Evolutionary conservation across 2,329 filamentous ascomycete species (phyloP).

Genomic region (Fusarium sp.): DNA sequence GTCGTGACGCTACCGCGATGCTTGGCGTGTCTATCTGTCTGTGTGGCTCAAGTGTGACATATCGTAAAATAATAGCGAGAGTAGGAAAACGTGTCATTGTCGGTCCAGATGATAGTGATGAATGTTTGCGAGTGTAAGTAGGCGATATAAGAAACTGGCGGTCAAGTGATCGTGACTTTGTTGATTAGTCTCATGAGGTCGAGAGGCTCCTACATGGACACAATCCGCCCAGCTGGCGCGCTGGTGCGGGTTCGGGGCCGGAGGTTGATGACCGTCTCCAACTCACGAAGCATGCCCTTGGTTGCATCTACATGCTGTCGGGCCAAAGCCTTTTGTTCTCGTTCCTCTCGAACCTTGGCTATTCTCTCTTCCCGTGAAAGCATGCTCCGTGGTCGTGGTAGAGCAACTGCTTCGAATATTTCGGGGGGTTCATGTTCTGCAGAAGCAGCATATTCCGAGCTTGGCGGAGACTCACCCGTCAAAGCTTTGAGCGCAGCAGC

Average conservation of each 20-base stretch:
- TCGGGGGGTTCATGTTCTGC: constrained; percentile 77
- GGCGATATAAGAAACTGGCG: constrained; percentile 8
- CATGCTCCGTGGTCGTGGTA: constrained; percentile 73
- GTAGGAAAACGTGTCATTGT: constrained; percentile 16
- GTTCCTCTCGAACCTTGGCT: constrained; percentile 86
- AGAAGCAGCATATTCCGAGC: constrained; percentile 62
- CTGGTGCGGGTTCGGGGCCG: constrained; percentile 56
- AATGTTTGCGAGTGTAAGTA: constrained; percentile 9
- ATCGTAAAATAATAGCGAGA: constrained; percentile 30
- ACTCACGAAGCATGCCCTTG: constrained; percentile 89
- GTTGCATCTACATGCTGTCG: constrained; percentile 83
- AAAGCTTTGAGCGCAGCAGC: constrained; percentile 78
- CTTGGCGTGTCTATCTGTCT: constrained; percentile 29
- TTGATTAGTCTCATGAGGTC: constrained; percentile 15
- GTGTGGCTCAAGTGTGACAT: constrained; percentile 16
- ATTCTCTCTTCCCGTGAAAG: constrained; percentile 90
- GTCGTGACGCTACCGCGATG: constrained; percentile 35
- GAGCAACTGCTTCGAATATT: constrained; percentile 90
- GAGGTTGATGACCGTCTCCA: constrained; percentile 85
- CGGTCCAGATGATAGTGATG: constrained; percentile 12
- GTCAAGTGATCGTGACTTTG: constrained; percentile 17
- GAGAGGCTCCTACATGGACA: constrained; percentile 55
- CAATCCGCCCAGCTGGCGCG: constrained; percentile 52
- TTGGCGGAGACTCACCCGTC: constrained; percentile 73
- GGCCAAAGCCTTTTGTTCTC: constrained; percentile 75